A percentile compares a stretch with the other conserved stretches of the same genome.
Evolutionary conservation across 345 rosid genomes (phyloP).

Genomic region (Hibiscus tridactylites): DNA sequence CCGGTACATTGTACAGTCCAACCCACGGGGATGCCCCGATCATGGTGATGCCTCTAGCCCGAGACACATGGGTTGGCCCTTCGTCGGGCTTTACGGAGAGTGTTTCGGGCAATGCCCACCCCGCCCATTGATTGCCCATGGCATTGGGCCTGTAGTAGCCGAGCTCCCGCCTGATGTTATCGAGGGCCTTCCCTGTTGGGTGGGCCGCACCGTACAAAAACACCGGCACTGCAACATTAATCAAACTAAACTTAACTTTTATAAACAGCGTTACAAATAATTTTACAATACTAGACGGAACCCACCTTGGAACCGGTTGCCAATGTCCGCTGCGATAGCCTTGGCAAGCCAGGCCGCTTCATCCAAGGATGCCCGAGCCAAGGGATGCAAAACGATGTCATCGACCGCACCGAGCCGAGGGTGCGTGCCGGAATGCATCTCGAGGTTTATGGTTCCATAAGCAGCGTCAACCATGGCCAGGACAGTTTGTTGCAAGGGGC

Average conservation of each 20-base stretch:
- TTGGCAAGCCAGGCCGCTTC: slow-evolving; percentile 63
- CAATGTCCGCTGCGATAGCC: slow-evolving; percentile 45
- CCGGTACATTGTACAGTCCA: slow-evolving; percentile 39
- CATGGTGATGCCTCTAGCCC: slow-evolving; percentile 35
- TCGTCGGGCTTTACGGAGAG: slow-evolving; percentile 35
- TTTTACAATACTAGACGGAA: background rate
- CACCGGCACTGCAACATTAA: slow-evolving; percentile 42
- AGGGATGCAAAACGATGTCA: slow-evolving; percentile 47
- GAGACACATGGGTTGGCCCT: slow-evolving; percentile 39
- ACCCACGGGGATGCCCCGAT: slow-evolving; percentile 54
- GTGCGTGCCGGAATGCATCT: slow-evolving; percentile 45
- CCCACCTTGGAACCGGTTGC: slow-evolving; percentile 42
- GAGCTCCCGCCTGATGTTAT: slow-evolving; percentile 48
- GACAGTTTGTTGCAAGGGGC: slow-evolving; percentile 50
- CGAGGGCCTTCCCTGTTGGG: slow-evolving; percentile 45
- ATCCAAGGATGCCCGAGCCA: slow-evolving; percentile 44
- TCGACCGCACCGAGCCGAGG: slow-evolving; percentile 64
- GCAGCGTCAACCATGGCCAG: slow-evolving; percentile 52
- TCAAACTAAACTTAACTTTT: background rate
- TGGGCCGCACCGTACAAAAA: slow-evolving; percentile 55
- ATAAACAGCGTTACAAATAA: background rate
- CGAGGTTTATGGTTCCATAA: slow-evolving; percentile 37
- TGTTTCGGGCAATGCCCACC: slow-evolving; percentile 30
- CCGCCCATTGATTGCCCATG: slow-evolving; percentile 53
- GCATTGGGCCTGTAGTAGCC: slow-evolving; percentile 54